Evolutionary conservation across 805 yeast species (phyloP).

Genomic region (Kodamaea laetipori): DNA sequence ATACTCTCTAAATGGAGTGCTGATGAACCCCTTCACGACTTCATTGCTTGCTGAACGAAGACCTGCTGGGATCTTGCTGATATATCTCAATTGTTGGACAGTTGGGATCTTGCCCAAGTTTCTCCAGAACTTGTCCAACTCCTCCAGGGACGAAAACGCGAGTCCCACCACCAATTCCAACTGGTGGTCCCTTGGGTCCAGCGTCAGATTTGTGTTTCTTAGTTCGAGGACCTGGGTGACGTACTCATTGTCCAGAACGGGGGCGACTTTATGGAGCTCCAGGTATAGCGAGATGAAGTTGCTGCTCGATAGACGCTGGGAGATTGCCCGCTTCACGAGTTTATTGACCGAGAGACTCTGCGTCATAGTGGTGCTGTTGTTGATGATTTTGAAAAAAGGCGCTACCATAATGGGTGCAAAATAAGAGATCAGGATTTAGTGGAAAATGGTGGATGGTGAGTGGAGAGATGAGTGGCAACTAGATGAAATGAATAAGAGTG

Average conservation of each 20-base stretch:
- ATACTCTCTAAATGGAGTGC: conserved; percentile 18
- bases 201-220: neutral
- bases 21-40: conserved; percentile 13
- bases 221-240: conserved; percentile 28
- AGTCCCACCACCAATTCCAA: conserved; percentile 21
- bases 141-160: conserved; percentile 21
- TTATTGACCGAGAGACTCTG: conserved; percentile 12
- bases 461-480: too few species aligned
- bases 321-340: conserved; percentile 25
- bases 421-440: too few species aligned
- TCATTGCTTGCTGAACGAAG: conserved; percentile 7
- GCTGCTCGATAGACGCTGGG: conserved; percentile 23
- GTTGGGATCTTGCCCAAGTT: conserved; percentile 17
- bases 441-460: too few species aligned
- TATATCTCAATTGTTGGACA: conserved; percentile 17
- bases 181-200: conserved; percentile 14
- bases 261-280: conserved; percentile 26
- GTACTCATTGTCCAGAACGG: conserved; percentile 28
- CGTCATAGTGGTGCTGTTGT: conserved; percentile 4
- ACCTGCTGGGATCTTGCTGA: conserved; percentile 8
- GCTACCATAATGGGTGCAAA: neutral
- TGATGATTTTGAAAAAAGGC: conserved; percentile 1
- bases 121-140: conserved; percentile 27
- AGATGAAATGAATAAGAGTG: too few species aligned
- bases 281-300: conserved; percentile 30